Percentiles rank a stretch among this genome's conserved stretches.
Evolutionary conservation across 129 eudicot species (phyloP).

Genomic region (Cynara cardunculus): DNA sequence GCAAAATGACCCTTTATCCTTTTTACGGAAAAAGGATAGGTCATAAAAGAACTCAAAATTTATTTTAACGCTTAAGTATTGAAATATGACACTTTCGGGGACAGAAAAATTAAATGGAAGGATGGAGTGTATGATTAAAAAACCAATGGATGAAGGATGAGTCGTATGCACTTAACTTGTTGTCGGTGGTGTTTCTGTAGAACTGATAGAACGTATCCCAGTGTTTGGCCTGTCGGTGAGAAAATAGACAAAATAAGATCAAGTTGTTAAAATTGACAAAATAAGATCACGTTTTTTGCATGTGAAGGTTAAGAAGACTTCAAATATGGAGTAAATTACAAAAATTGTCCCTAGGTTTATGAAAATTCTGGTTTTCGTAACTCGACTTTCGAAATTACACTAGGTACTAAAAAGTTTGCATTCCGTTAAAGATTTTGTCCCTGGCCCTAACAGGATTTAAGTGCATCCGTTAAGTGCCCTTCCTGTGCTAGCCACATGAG

Average conservation of each 20-base stretch:
- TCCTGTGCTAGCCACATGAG: neutral
- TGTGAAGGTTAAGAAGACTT: neutral
- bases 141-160: slow-evolving; percentile 5
- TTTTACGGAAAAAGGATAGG: neutral
- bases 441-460: no score
- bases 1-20: neutral
- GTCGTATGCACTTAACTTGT: slow-evolving; percentile 61
- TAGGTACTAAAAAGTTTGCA: neutral
- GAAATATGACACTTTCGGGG: neutral
- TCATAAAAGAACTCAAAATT: neutral
- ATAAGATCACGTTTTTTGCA: neutral
- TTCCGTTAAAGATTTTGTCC: no score
- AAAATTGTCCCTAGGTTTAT: neutral
- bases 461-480: neutral
- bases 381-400: neutral
- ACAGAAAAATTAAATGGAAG: slow-evolving; percentile 5
- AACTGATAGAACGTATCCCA: slow-evolving; percentile 92
- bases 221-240: slow-evolving; percentile 70
- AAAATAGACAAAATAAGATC: slow-evolving; percentile 22
- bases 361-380: neutral
- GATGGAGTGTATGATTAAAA: slow-evolving; percentile 11
- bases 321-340: neutral
- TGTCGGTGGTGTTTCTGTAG: slow-evolving; percentile 96
- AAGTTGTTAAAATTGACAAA: slow-evolving; percentile 9
- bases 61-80: neutral